Conservation (phyloP, 164 flowering plant species). For the Aristolochia contorta region DNA sequence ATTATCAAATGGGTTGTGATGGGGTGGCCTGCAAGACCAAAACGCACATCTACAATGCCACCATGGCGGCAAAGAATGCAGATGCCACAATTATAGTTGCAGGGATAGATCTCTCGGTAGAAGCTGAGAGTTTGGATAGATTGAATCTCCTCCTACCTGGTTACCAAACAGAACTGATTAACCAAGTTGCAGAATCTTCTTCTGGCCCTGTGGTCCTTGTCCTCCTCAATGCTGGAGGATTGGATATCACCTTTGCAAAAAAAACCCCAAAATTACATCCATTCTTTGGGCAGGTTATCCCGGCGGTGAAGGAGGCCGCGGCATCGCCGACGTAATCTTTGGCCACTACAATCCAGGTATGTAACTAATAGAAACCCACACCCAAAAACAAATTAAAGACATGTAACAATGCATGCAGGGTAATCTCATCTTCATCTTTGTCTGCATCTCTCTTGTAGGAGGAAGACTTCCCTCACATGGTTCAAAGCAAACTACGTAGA, state of each 20-base stretch:
- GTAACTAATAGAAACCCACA: neutral
- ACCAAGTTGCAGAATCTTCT: slow-evolving; percentile 47
- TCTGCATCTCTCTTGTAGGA: slow-evolving; percentile 12
- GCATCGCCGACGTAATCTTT: slow-evolving; percentile 59
- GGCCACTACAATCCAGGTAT: slow-evolving; percentile 32
- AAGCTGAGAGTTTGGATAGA: slow-evolving; percentile 50
- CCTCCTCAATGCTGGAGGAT: slow-evolving; percentile 54
- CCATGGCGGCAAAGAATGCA: slow-evolving; percentile 40
- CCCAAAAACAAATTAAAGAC: neutral
- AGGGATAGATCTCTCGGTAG: slow-evolving; percentile 59
- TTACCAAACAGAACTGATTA: slow-evolving; percentile 50
- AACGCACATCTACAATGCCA: slow-evolving; percentile 33
- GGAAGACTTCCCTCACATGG: slow-evolving; percentile 43
- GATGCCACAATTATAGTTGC: slow-evolving; percentile 60
- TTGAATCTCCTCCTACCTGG: slow-evolving; percentile 55
- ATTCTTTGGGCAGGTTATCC: slow-evolving; percentile 83
- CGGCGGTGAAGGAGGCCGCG: slow-evolving; percentile 69
- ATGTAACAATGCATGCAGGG: neutral
- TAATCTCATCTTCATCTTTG: slow-evolving; percentile 14
- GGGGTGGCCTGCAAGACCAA: slow-evolving; percentile 32
- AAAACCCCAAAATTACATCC: slow-evolving; percentile 44
- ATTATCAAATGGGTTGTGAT: slow-evolving; percentile 11
- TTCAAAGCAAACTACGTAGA: slow-evolving; percentile 11
- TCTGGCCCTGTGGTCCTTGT: slow-evolving; percentile 54
- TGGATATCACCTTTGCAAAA: slow-evolving; percentile 70